Evolutionary conservation across 805 yeast species (phyloP).

Genomic region (Saturnispora zaruensis): DNA sequence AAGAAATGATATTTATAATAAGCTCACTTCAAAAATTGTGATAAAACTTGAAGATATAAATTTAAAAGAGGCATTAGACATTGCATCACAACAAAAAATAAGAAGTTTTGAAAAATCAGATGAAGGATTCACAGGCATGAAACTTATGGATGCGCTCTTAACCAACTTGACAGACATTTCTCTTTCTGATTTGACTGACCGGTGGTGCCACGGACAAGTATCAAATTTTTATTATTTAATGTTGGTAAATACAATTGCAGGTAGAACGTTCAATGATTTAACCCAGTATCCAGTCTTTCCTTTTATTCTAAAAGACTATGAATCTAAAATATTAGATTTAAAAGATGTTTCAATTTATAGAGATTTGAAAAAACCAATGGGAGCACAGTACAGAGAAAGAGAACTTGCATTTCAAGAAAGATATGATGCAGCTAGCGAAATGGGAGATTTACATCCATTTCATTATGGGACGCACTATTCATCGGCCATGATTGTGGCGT

Average conservation of each 20-base stretch:
- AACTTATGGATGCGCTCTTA: conserved; percentile 11
- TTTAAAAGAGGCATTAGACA: conserved; percentile 43
- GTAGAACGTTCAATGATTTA: conserved; percentile 79
- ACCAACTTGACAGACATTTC: conserved; percentile 14
- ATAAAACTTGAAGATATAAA: conserved; percentile 46
- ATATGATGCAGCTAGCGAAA: conserved; percentile 57
- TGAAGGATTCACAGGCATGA: background rate
- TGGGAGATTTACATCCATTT: conserved; percentile 55
- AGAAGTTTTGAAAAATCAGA: conserved; percentile 9
- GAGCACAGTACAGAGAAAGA: conserved; percentile 63
- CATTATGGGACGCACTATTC: conserved; percentile 93
- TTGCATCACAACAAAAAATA: conserved; percentile 32
- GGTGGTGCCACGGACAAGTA: conserved; percentile 71
- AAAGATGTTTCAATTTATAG: conserved; percentile 53
- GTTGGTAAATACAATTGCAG: conserved; percentile 75
- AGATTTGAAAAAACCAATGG: conserved; percentile 85
- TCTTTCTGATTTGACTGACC: conserved; percentile 45
- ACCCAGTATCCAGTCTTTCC: conserved; percentile 92
- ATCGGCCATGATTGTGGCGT: conserved; percentile 86
- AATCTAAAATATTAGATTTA: conserved; percentile 61
- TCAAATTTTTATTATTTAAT: conserved; percentile 79
- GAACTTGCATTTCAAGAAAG: conserved; percentile 60
- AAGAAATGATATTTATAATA: conserved; percentile 49
- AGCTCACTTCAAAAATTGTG: conserved; percentile 40
- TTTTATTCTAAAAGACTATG: conserved; percentile 81